Percentiles rank a stretch among this genome's conserved stretches.
These are phyloP conservation scores for Candida taoyuanica DNA, from an alignment of 805 yeast species.

Conservation along the genomic window DNA sequence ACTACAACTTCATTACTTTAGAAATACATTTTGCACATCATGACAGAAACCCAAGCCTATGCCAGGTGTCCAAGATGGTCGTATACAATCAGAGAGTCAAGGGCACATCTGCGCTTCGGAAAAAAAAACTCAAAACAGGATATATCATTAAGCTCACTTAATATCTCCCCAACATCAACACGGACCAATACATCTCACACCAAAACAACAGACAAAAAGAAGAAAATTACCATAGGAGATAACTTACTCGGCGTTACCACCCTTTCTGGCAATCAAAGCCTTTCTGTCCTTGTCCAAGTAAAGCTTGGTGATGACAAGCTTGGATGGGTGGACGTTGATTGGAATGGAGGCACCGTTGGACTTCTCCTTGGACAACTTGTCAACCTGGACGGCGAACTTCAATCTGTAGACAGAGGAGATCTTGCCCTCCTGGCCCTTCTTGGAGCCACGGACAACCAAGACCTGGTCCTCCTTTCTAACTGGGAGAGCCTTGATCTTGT, in stretches of 20 bases:
- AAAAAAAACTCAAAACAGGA: neutral
- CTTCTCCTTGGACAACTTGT: conserved; percentile 96
- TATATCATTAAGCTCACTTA: too few species aligned
- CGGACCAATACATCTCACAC: too few species aligned
- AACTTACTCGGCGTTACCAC: conserved; percentile 89
- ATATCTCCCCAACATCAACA: too few species aligned
- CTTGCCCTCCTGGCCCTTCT: conserved; percentile 99
- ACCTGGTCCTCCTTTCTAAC: conserved; percentile 98
- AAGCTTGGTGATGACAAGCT: conserved; percentile 97
- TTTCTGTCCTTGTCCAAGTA: conserved; percentile 99
- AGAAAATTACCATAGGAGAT: conserved; percentile 4
- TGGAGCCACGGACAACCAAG: conserved; percentile 94
- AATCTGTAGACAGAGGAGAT: conserved; percentile 98
- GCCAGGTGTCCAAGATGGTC: too few species aligned
- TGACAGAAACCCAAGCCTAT: too few species aligned
- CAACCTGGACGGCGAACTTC: conserved; percentile 94
- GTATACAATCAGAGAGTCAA: neutral
- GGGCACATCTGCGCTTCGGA: neutral
- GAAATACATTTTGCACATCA: conserved; percentile 12
- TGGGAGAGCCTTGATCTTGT: conserved; percentile 93
- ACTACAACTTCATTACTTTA: conserved; percentile 7
- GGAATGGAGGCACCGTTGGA: conserved; percentile 97
- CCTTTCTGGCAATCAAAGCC: conserved; percentile 95
- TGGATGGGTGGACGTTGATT: conserved; percentile 96
- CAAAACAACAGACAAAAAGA: too few species aligned